Percentiles rank a stretch among this genome's conserved stretches.
Evolutionary conservation across 2,329 filamentous ascomycete species (phyloP).

Genomic region (Thelonectria rubi): DNA sequence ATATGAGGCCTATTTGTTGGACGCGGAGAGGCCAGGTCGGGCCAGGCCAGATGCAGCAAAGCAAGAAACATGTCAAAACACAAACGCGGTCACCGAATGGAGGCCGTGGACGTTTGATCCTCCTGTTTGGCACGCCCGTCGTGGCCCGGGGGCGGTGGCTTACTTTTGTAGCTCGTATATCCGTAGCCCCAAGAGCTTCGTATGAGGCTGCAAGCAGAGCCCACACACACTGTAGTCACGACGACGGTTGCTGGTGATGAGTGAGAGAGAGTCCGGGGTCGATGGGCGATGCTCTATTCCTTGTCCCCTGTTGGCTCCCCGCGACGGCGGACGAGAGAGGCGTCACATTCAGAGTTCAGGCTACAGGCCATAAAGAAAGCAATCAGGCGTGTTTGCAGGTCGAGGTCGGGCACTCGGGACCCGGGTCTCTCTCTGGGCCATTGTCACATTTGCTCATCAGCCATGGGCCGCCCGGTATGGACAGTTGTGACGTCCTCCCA

Average conservation of each 20-base stretch:
- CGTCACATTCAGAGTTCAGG: conserved; percentile 30
- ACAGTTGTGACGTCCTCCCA: conserved; percentile 2
- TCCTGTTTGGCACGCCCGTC: conserved; percentile 28
- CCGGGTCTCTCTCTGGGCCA: not conserved
- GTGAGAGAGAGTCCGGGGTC: conserved; percentile 17
- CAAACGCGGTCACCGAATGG: conserved; percentile 15
- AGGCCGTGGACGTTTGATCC: conserved; percentile 15
- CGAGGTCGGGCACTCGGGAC: not conserved
- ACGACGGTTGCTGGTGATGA: conserved; percentile 11
- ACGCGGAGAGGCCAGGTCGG: conserved; percentile 21
- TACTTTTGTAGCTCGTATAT: no score
- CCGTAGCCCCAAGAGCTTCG: no score
- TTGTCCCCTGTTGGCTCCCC: conserved; percentile 18
- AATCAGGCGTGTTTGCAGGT: not conserved
- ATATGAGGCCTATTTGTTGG: conserved; percentile 20
- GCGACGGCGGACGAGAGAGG: conserved; percentile 18
- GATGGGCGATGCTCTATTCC: conserved; percentile 10
- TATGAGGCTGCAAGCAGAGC: no score
- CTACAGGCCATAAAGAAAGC: conserved; percentile 14
- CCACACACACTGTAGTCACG: conserved; percentile 19
- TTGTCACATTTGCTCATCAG: no score
- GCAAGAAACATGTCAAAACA: conserved; percentile 9
- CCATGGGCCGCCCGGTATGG: not conserved
- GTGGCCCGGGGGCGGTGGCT: no score
- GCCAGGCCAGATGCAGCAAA: conserved; percentile 15